Percentiles rank a stretch among this genome's conserved stretches.
Conservation (phyloP, 1,139 yeast genomes). For the Pneumocystis sp. region DNA sequence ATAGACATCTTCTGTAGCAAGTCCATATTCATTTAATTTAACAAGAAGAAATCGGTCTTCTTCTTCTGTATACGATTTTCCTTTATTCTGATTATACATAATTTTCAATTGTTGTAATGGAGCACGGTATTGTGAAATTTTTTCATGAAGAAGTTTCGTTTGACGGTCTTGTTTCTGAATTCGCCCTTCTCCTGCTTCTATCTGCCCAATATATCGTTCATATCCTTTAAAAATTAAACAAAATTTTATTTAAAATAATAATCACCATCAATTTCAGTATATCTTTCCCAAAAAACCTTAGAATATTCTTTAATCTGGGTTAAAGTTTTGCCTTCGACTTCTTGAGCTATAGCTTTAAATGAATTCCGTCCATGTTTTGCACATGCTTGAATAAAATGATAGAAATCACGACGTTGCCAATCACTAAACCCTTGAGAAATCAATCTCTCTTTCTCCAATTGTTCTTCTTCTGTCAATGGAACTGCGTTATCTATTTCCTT, state of each 20-base stretch:
- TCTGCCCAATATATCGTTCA: constrained; percentile 71
- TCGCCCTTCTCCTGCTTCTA: constrained; percentile 78
- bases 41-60: constrained; percentile 75
- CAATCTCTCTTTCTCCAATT: constrained; percentile 43
- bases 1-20: constrained; percentile 51
- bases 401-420: constrained; percentile 84
- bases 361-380: constrained; percentile 66
- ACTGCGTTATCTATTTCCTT: constrained; percentile 50
- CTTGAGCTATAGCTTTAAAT: constrained; percentile 43
- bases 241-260: neutral
- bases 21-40: constrained; percentile 62
- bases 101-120: constrained; percentile 67
- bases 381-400: constrained; percentile 65
- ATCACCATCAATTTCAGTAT: constrained; percentile 54
- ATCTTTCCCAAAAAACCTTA: constrained; percentile 59
- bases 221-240: constrained; percentile 20
- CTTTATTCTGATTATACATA: constrained; percentile 68
- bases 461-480: constrained; percentile 67
- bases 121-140: constrained; percentile 46
- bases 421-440: constrained; percentile 52
- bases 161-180: constrained; percentile 49
- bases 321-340: constrained; percentile 47
- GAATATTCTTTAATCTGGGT: constrained; percentile 60
- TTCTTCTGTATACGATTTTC: constrained; percentile 64
- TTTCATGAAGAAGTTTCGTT: constrained; percentile 46